Percentiles rank a stretch among this genome's conserved stretches.
These are phyloP conservation scores for Skeletonema menzelii DNA, from an alignment of 108 stramenopile species.

Conservation along the genomic window DNA sequence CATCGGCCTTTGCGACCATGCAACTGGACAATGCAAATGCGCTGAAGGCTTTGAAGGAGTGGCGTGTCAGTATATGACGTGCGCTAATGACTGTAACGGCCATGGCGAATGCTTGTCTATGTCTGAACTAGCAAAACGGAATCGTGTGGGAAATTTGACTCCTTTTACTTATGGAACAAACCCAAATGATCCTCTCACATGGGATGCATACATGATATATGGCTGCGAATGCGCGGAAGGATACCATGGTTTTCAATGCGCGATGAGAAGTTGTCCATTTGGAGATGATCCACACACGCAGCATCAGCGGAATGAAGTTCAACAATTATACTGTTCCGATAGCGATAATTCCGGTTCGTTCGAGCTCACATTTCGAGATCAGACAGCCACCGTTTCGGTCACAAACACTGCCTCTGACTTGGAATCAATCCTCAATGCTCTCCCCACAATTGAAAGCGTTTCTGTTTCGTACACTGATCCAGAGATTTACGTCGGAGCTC, in stretches of 20 bases:
- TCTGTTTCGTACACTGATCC: constrained; percentile 41
- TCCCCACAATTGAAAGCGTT: constrained; percentile 46
- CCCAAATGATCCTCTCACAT: constrained; percentile 61
- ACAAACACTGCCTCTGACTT: constrained; percentile 37
- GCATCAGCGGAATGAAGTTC: constrained; percentile 59
- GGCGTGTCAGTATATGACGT: constrained; percentile 72
- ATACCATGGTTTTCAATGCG: constrained; percentile 70
- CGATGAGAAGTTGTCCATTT: constrained; percentile 52
- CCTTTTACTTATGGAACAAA: constrained; percentile 53
- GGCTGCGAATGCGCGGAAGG: constrained; percentile 77
- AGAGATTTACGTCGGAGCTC: constrained; percentile 33
- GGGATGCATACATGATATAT: constrained; percentile 68
- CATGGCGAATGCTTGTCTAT: constrained; percentile 74
- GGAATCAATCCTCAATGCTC: constrained; percentile 51
- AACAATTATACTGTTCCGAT: constrained; percentile 47
- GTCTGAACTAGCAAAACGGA: constrained; percentile 51
- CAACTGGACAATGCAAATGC: constrained; percentile 64
- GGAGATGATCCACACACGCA: constrained; percentile 73
- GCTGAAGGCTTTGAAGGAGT: constrained; percentile 70
- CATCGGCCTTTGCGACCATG: constrained; percentile 65
- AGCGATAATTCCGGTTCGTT: constrained; percentile 52
- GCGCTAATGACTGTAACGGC: constrained; percentile 56
- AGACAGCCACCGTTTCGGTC: constrained; percentile 20
- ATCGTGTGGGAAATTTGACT: constrained; percentile 53
- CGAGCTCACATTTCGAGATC: constrained; percentile 49